Evolutionary conservation across 495 filamentous ascomycete species (phyloP).

Genomic region (Xanthoparmelia taractica): DNA sequence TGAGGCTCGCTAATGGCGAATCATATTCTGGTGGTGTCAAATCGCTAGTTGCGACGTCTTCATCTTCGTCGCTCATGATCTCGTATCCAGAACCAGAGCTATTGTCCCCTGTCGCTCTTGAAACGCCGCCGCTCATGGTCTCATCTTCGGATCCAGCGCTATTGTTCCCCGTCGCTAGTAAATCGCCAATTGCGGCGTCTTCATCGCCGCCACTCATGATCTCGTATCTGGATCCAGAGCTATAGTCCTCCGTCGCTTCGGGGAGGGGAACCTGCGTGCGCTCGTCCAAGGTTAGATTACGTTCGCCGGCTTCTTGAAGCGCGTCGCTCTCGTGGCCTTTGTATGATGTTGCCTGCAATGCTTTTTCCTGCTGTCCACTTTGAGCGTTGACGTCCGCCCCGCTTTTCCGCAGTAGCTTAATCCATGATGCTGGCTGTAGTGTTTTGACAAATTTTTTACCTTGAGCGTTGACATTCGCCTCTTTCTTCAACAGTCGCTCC

Average conservation of each 20-base stretch:
- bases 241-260: not conserved
- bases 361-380: not conserved
- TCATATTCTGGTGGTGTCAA: not conserved
- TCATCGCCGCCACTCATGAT: not conserved
- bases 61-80: not conserved
- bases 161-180: not conserved
- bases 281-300: not conserved
- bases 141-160: not conserved
- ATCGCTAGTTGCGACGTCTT: not conserved
- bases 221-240: not conserved
- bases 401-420: too few relatives aligned
- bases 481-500: too few relatives aligned
- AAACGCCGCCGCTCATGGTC: not conserved
- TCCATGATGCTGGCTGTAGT: too few relatives aligned
- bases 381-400: too few relatives aligned
- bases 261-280: not conserved
- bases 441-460: too few relatives aligned
- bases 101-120: not conserved
- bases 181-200: not conserved
- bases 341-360: not conserved
- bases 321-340: not conserved
- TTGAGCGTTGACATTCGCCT: too few relatives aligned
- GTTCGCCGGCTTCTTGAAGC: not conserved
- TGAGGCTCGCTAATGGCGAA: not conserved
- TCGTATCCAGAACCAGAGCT: not conserved